phyloP scores from a whole-genome alignment of 495 filamentous ascomycete genomes.

The Chaetomidium leptoderma region DNA sequence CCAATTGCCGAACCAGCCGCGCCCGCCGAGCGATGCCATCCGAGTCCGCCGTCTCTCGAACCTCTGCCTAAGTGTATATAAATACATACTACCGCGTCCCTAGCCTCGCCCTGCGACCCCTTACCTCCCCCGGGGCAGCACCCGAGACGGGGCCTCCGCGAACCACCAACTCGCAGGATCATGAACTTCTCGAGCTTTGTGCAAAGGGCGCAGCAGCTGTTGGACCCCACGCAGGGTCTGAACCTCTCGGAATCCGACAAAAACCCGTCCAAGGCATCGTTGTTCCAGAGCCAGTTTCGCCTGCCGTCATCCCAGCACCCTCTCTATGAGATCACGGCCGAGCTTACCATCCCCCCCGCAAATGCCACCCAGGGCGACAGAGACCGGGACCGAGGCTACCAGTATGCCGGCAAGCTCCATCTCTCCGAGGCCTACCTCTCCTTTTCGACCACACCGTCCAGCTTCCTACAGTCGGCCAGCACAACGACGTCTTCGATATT shows the following conservation, averaged over 20 bases:
- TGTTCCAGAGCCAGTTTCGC: constrained; percentile 95
- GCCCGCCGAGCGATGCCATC: constrained; percentile 3
- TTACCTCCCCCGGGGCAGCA: constrained; percentile 6
- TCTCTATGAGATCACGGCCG: constrained; percentile 90
- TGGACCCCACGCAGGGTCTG: constrained; percentile 73
- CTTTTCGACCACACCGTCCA: constrained; percentile 89
- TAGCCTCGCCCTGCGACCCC: constrained; percentile 1
- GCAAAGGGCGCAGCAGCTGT: constrained; percentile 86
- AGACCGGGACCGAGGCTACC: constrained; percentile 64
- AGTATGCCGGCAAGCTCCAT: constrained; percentile 90
- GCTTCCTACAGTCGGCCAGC: constrained; percentile 75
- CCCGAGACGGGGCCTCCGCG: not conserved
- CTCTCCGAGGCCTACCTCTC: constrained; percentile 91
- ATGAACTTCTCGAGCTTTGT: constrained; percentile 79
- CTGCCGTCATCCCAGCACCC: constrained; percentile 88
- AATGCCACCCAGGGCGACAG: constrained; percentile 57
- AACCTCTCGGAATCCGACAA: constrained; percentile 63
- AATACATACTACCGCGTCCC: no score
- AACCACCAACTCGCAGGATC: constrained; percentile 17
- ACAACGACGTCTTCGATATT: constrained; percentile 69
- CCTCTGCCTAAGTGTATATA: not conserved
- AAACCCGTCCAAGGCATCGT: constrained; percentile 81
- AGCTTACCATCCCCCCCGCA: constrained; percentile 75
- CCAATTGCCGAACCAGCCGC: not conserved
- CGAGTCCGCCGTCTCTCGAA: not conserved